These are phyloP conservation scores for Phylloporus sp. DNA, from an alignment of 768 basidiomycete species.

Conservation along the genomic window DNA sequence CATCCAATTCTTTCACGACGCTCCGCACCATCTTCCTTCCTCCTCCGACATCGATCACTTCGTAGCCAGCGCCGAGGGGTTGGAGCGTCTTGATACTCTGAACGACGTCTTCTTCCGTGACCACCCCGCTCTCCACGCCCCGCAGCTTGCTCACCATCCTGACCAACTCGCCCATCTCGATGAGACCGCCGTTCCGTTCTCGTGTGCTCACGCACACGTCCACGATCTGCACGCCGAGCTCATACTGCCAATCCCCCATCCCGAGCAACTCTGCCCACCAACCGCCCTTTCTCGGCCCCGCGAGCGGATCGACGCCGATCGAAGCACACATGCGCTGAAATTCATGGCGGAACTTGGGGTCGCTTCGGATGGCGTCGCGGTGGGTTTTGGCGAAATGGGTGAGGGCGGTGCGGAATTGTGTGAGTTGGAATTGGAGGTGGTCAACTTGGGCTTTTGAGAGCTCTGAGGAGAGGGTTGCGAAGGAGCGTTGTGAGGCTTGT, in stretches of 20 bases:
- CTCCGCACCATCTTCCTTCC: slow-evolving; percentile 78
- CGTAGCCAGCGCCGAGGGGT: slow-evolving; percentile 89
- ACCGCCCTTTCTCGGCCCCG: slow-evolving; percentile 78
- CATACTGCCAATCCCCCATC: slow-evolving; percentile 92
- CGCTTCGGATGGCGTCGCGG: slow-evolving; percentile 73
- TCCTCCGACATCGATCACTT: slow-evolving; percentile 67
- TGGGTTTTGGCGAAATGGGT: slow-evolving; percentile 77
- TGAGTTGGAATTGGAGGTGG: slow-evolving; percentile 74
- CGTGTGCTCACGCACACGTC: slow-evolving; percentile 86
- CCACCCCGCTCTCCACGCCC: slow-evolving; percentile 56
- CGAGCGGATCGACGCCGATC: slow-evolving; percentile 92
- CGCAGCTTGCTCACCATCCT: slow-evolving; percentile 73
- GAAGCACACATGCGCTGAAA: slow-evolving; percentile 96
- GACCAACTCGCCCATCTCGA: slow-evolving; percentile 83
- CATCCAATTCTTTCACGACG: slow-evolving; percentile 86
- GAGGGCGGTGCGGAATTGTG: slow-evolving; percentile 78
- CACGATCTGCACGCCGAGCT: slow-evolving; percentile 92
- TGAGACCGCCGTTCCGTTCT: slow-evolving; percentile 87
- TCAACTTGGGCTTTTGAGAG: slow-evolving; percentile 74
- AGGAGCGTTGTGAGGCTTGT: slow-evolving; percentile 74
- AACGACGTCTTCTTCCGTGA: slow-evolving; percentile 83
- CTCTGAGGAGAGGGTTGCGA: slow-evolving; percentile 72
- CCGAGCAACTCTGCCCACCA: slow-evolving; percentile 91
- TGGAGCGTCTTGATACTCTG: slow-evolving; percentile 82
- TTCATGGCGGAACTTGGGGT: slow-evolving; percentile 83